Percentiles rank a stretch among this genome's conserved stretches.
phyloP scores from a whole-genome alignment of 1,284 basidiomycete genomes.

The Gomphus sp. region DNA sequence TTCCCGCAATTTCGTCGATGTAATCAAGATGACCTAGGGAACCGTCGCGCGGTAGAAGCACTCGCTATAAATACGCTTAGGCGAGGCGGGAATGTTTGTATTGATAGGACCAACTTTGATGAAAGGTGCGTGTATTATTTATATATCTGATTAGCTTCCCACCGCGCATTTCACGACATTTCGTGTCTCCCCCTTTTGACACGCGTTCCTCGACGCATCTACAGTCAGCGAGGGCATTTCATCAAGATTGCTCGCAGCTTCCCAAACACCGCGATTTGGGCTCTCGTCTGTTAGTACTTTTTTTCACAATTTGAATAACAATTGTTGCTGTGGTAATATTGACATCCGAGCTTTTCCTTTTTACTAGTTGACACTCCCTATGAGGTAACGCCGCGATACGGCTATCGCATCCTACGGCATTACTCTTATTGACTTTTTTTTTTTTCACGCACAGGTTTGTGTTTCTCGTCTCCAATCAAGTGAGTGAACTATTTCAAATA shows the following conservation, averaged over 20 bases:
- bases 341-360: neutral
- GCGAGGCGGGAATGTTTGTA: slow-evolving; percentile 54
- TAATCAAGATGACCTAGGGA: slow-evolving; percentile 59
- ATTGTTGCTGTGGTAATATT: neutral
- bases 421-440: neutral
- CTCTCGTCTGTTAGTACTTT: slow-evolving; percentile 28
- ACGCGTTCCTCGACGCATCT: neutral
- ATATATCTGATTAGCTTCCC: neutral
- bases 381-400: slow-evolving; percentile 34
- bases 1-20: slow-evolving; percentile 54
- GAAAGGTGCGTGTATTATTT: slow-evolving; percentile 35
- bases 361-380: slow-evolving; percentile 59
- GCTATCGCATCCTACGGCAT: neutral
- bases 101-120: slow-evolving; percentile 68
- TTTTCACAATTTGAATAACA: neutral
- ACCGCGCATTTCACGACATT: too few relatives aligned
- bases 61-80: slow-evolving; percentile 39
- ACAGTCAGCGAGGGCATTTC: slow-evolving; percentile 62
- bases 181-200: too few relatives aligned
- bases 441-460: slow-evolving; percentile 33
- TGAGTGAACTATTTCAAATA: slow-evolving; percentile 21
- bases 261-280: slow-evolving; percentile 49
- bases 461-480: slow-evolving; percentile 39
- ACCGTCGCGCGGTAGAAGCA: slow-evolving; percentile 47
- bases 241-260: slow-evolving; percentile 56